phyloP scores from a whole-genome alignment of 2,329 filamentous ascomycete genomes.

The Aspergillus neotritici region DNA sequence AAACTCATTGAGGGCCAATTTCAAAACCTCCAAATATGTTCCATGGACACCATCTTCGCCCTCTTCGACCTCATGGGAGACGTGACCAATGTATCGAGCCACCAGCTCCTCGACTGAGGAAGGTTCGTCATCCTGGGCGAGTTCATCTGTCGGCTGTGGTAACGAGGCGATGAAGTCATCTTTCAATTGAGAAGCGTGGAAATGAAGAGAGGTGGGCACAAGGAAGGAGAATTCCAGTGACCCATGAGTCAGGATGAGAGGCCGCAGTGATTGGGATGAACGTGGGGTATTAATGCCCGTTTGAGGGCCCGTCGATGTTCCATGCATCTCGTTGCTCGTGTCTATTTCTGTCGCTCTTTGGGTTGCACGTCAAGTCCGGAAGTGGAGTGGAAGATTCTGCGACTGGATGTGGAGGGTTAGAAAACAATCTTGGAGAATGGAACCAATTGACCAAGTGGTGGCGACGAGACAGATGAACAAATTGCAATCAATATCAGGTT shows the following conservation, averaged over 20 bases:
- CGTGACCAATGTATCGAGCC: conserved; percentile 84
- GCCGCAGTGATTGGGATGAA: conserved; percentile 85
- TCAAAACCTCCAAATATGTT: conserved; percentile 87
- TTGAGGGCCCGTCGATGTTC: conserved; percentile 72
- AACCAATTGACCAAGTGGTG: no score
- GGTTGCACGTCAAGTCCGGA: conserved; percentile 1
- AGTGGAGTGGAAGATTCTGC: conserved; percentile 1
- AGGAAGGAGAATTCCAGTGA: conserved; percentile 94
- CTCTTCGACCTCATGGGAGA: conserved; percentile 83
- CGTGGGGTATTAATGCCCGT: conserved; percentile 96
- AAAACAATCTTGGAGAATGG: no score
- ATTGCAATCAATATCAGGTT: not conserved
- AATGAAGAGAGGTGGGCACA: conserved; percentile 91
- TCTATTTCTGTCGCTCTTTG: conserved; percentile 9
- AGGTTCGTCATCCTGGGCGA: conserved; percentile 98
- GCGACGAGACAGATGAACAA: not conserved
- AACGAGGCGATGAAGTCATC: conserved; percentile 81
- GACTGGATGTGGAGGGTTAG: not conserved
- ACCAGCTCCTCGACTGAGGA: conserved; percentile 91
- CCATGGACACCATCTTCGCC: conserved; percentile 85
- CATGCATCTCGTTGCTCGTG: conserved; percentile 65
- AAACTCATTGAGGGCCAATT: conserved; percentile 89
- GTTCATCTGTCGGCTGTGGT: conserved; percentile 88
- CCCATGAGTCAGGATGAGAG: conserved; percentile 84
- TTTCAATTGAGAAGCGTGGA: conserved; percentile 90